Conservation (phyloP, 2,329 filamentous ascomycete genomes). For the Trichoderma sp. region DNA sequence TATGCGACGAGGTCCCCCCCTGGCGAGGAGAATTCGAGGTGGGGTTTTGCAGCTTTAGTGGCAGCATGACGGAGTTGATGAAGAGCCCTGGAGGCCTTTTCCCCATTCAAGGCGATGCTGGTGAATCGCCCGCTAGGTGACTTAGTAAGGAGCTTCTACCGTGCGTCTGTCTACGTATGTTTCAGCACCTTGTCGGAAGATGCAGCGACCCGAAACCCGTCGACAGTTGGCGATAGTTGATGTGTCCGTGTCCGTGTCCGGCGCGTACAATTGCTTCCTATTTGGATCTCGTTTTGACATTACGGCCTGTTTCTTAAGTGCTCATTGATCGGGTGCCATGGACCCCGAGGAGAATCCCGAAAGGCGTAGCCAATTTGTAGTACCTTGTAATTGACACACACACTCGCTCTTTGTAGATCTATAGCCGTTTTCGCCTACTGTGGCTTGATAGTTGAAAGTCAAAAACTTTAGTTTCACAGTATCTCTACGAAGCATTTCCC, state of each 20-base stretch:
- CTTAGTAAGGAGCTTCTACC: not conserved
- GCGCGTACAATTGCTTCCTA: not conserved
- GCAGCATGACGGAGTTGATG: not conserved
- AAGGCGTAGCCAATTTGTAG: too few species aligned
- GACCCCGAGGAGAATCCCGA: too few species aligned
- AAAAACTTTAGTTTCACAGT: too few species aligned
- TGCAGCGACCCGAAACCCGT: not conserved
- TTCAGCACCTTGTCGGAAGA: not conserved
- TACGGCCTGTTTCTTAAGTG: too few species aligned
- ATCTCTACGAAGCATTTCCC: too few species aligned
- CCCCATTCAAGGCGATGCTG: not conserved
- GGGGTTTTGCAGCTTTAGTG: not conserved
- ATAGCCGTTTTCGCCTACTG: too few species aligned
- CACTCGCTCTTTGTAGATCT: too few species aligned
- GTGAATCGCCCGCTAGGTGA: not conserved
- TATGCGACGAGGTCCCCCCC: conserved; percentile 8
- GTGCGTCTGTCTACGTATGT: not conserved
- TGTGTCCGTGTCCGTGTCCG: not conserved
- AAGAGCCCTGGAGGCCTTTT: not conserved
- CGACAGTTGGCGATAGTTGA: not conserved
- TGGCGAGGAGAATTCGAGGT: conserved; percentile 10
- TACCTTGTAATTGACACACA: too few species aligned
- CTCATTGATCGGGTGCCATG: too few species aligned
- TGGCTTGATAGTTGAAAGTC: too few species aligned
- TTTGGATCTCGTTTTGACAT: not conserved